Evolutionary conservation across 73 alveolate genomes (phyloP).

Genomic region (Paramecium bursaria): DNA sequence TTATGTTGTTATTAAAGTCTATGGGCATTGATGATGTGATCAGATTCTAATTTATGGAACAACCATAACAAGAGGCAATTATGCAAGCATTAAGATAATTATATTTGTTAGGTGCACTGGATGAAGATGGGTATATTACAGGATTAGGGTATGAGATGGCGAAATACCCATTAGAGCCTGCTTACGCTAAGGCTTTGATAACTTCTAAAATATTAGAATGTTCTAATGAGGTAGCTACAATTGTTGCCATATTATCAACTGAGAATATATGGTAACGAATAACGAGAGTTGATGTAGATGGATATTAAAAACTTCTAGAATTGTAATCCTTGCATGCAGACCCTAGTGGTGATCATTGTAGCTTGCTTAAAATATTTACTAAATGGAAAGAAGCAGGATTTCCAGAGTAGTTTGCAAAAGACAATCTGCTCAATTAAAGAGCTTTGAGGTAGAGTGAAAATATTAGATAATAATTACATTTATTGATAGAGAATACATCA

Average conservation of each 20-base stretch:
- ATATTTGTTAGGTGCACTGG: conserved; percentile 88
- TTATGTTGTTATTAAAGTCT: conserved; percentile 77
- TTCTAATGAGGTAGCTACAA: conserved; percentile 56
- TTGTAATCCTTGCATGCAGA: conserved; percentile 37
- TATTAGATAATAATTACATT: conserved; percentile 38
- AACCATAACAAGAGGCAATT: conserved; percentile 84
- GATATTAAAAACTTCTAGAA: conserved; percentile 48
- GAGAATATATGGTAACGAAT: conserved; percentile 90
- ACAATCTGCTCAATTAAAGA: conserved; percentile 53
- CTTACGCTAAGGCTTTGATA: conserved; percentile 84
- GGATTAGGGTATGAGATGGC: conserved; percentile 87
- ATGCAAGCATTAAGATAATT: conserved; percentile 84
- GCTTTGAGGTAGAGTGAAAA: conserved; percentile 60
- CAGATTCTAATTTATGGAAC: conserved; percentile 90
- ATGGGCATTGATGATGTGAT: conserved; percentile 93
- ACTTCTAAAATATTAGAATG: conserved; percentile 70
- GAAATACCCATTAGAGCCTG: conserved; percentile 93
- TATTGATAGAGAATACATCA: conserved; percentile 36
- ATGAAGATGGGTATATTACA: conserved; percentile 83
- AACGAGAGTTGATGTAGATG: conserved; percentile 77
- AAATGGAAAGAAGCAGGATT: conserved; percentile 54
- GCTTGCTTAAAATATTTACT: conserved; percentile 49
- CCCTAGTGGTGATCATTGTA: conserved; percentile 66
- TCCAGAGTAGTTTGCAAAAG: conserved; percentile 61
- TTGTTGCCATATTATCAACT: conserved; percentile 89